These are phyloP conservation scores for Daldinia caldariorum DNA, from an alignment of 495 filamentous ascomycete genomes.

Conservation along the genomic window DNA sequence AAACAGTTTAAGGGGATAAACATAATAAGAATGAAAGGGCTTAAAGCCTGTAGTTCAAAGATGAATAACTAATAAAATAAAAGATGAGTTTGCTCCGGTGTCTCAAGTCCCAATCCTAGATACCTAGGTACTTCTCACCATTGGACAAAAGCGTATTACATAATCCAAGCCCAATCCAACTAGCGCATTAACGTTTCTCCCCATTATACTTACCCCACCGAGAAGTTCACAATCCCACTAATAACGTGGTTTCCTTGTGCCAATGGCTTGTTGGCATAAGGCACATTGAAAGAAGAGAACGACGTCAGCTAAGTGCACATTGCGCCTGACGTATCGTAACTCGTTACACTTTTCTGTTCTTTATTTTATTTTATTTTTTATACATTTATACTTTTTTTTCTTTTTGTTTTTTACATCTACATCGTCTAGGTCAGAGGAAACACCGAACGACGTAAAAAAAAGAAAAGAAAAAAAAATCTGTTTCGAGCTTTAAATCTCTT, in stretches of 20 bases:
- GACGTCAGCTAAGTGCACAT: slow-evolving; percentile 2
- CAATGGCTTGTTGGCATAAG: not conserved
- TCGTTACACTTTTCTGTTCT: not conserved
- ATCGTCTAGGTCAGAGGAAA: too few relatives aligned
- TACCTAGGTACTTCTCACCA: too few relatives aligned
- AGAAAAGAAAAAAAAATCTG: too few relatives aligned
- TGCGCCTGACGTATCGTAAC: not conserved
- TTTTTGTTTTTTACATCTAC: too few relatives aligned
- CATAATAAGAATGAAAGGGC: too few relatives aligned
- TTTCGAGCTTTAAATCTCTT: not conserved
- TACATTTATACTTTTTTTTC: too few relatives aligned
- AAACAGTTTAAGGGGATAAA: too few relatives aligned
- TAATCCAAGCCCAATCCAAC: slow-evolving; percentile 2
- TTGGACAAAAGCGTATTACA: not conserved
- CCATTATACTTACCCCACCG: not conserved
- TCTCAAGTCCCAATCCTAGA: not conserved
- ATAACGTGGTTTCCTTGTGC: slow-evolving; percentile 3
- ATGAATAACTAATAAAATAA: too few relatives aligned
- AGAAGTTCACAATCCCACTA: not conserved
- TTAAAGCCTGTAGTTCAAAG: too few relatives aligned
- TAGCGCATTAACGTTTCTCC: slow-evolving; percentile 32
- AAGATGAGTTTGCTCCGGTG: too few relatives aligned
- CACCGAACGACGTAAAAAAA: too few relatives aligned
- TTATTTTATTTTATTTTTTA: too few relatives aligned
- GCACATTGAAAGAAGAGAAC: not conserved